Evolutionary conservation across 1,284 basidiomycete species (phyloP), one percentile per base, ranked within the genome.

Genomic region (Mycena citricolor): DNA sequence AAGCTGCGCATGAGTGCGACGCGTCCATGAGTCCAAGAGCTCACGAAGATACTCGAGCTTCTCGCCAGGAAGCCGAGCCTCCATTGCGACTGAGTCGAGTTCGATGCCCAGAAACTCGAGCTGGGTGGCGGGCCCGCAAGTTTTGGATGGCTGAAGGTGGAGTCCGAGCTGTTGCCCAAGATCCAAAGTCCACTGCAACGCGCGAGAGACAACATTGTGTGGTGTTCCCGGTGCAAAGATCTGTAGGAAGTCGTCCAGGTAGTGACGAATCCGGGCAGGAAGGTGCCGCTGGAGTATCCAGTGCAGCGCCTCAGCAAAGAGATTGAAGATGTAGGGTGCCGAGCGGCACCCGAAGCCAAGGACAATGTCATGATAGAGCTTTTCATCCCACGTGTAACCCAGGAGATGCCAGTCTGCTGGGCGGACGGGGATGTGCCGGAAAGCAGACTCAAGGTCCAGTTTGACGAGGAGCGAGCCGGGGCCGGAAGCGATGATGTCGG

Each of bases 261-360:
- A 58, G 28, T 58, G 55, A 20, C 45, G 49, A 22, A 58, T 34
- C 8, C 16, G 19, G 29, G 53, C 52, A 2, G 59, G 55, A 39
- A 63, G 44, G 42, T 62, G 60, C 10, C 48, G 47, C 8, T 42
- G 32, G 44, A 66, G 54, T 29, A 67, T 64, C 63, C 63, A 67
- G 43, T 66, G 63, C 3, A 63, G 49, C 12, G 52, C 63, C 47
- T 66, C 64, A 1, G 63, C 58, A 42, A 66, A 63, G 8, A 65
- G 55, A 45, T 72, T 71, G 54, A 69, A 72, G 13, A 70, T 66
- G 44, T 68, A 69, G 1, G 64, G 69, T 4, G 66, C 60, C 5
- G 58, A 58, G 2, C 52, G 29, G 5, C 58, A 45, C 10, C 63
- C 60, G 46, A 57, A 56, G 28, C 41, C 49, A 33, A 68, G 54